These are phyloP conservation scores for Fraxinus nigra DNA, from an alignment of 305 asterid species.

Conservation along the genomic window DNA sequence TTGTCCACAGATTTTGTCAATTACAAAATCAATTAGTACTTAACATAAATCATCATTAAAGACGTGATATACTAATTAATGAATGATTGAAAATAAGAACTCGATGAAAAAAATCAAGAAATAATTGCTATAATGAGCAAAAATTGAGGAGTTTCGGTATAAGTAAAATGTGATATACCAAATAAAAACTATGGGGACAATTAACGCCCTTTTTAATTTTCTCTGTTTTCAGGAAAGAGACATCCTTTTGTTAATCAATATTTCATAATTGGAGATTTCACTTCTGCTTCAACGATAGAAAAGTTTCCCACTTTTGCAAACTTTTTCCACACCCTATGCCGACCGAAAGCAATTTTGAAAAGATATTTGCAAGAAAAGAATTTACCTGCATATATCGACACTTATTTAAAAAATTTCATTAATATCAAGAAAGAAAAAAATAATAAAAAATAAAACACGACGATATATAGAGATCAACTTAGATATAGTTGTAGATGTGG, in stretches of 20 bases:
- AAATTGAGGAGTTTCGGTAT: no score
- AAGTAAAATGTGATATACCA: no score
- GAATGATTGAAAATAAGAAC: no score
- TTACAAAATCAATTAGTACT: no score
- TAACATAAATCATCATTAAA: no score
- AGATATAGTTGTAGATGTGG: not conserved
- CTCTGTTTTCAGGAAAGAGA: not conserved
- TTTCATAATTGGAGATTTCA: not conserved
- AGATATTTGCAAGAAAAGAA: not conserved
- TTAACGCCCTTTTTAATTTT: not conserved
- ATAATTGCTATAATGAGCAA: no score
- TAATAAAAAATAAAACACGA: not conserved
- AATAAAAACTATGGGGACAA: no score
- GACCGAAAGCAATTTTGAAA: not conserved
- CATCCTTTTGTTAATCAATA: not conserved
- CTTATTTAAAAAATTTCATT: not conserved
- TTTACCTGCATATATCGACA: not conserved
- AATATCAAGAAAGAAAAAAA: not conserved
- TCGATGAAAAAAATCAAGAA: no score
- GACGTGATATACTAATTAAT: no score
- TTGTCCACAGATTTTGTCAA: no score
- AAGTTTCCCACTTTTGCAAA: not conserved
- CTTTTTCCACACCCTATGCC: not conserved
- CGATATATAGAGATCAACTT: not conserved
- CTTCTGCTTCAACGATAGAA: not conserved